Evolutionary conservation across 169 alveolate species (phyloP).

Genomic region (Eimeria acervulina): DNA sequence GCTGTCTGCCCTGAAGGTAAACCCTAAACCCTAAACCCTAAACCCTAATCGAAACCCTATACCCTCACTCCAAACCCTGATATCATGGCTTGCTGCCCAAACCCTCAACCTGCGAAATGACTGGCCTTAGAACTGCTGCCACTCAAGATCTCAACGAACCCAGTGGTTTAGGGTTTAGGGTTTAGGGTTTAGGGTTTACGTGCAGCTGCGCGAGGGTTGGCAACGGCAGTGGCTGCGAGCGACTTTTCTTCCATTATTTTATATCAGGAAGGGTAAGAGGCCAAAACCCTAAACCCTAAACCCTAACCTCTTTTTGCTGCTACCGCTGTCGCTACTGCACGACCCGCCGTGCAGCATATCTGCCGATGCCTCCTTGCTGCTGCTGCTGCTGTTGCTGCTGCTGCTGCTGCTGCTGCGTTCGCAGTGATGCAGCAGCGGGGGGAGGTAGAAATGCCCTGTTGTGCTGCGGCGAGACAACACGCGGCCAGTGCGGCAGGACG

Average conservation of each 20-base stretch:
- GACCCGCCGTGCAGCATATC: neutral
- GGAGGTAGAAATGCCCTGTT: conserved; percentile 10
- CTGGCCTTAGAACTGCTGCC: neutral
- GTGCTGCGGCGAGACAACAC: conserved; percentile 78
- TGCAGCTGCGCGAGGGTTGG: conserved; percentile 52
- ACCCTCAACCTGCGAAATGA: neutral
- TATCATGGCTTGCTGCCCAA: neutral
- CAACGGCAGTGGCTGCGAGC: conserved; percentile 68
- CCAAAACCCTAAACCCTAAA: conserved; percentile 14
- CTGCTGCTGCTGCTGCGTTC: neutral
- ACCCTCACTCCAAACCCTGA: neutral
- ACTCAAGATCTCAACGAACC: neutral
- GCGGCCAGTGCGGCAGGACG: conserved; percentile 76
- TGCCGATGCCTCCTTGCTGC: neutral
- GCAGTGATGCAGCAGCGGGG: neutral
- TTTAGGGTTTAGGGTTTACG: conserved; percentile 5
- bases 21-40: neutral
- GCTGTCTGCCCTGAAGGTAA: conserved; percentile 27
- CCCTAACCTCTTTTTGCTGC: neutral
- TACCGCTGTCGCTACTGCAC: neutral
- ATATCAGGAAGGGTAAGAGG: neutral
- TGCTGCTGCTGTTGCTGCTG: neutral
- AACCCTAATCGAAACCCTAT: neutral
- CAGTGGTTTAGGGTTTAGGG: neutral
- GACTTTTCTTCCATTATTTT: conserved; percentile 62